Evolutionary conservation across 306 rosid genomes (phyloP).

Genomic region (Lathyrus oleraceus): DNA sequence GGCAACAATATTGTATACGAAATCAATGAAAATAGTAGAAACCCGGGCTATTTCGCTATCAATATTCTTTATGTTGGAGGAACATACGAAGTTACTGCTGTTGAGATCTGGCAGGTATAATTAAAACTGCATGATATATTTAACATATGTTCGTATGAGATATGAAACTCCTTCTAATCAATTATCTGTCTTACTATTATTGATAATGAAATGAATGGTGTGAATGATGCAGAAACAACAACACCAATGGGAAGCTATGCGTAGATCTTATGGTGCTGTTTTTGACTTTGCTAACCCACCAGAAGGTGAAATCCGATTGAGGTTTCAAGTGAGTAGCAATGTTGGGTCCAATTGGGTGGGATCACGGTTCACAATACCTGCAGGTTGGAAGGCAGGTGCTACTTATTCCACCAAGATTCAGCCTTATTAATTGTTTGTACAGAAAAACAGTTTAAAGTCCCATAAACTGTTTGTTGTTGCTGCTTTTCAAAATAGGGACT

Average conservation of each 20-base stretch:
- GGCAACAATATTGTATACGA: slow-evolving; percentile 40
- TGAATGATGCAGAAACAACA: slow-evolving; percentile 29
- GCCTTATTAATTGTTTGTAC: slow-evolving; percentile 1
- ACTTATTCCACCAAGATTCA: slow-evolving; percentile 54
- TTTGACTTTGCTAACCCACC: slow-evolving; percentile 71
- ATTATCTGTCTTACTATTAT: neutral
- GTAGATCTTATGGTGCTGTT: slow-evolving; percentile 64
- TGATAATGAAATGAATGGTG: neutral
- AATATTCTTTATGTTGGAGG: slow-evolving; percentile 47
- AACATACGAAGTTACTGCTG: slow-evolving; percentile 50
- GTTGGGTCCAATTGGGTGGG: slow-evolving; percentile 40
- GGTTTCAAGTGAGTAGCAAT: slow-evolving; percentile 51
- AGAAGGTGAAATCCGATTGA: slow-evolving; percentile 42
- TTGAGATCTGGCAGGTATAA: slow-evolving; percentile 61
- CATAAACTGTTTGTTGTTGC: neutral
- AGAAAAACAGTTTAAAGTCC: neutral
- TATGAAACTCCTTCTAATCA: too few relatives aligned
- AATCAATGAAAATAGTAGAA: slow-evolving; percentile 57
- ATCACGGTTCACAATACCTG: slow-evolving; percentile 45
- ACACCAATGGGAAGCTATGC: slow-evolving; percentile 52
- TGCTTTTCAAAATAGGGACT: neutral
- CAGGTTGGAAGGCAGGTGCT: slow-evolving; percentile 58
- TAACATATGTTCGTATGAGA: too few relatives aligned
- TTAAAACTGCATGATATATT: neutral
- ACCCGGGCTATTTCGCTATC: slow-evolving; percentile 62